Evolutionary conservation across 441 rosid species (phyloP).

Genomic region (Adansonia rubrostipa): DNA sequence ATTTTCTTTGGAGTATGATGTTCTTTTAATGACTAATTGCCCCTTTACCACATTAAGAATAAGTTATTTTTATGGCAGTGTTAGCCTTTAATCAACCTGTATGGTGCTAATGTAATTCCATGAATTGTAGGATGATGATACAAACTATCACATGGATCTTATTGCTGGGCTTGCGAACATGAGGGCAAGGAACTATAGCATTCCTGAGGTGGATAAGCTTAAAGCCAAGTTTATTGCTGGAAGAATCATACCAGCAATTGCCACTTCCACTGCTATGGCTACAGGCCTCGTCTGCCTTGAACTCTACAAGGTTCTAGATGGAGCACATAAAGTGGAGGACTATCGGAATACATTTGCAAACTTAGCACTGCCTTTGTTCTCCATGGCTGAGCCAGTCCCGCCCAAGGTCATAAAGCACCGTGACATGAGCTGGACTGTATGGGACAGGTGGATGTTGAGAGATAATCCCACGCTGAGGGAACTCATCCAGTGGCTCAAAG

Average conservation of each 20-base stretch:
- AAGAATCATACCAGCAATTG: conserved; percentile 95
- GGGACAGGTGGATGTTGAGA: conserved; percentile 34
- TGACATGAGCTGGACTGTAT: conserved; percentile 91
- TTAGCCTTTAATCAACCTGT: background rate
- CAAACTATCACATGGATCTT: conserved; percentile 76
- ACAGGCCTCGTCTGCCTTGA: conserved; percentile 95
- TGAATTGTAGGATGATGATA: conserved; percentile 73
- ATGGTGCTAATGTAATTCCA: background rate
- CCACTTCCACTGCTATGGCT: conserved; percentile 94
- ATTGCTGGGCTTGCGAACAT: too few relatives aligned
- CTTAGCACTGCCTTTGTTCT: conserved; percentile 82
- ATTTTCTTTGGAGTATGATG: background rate
- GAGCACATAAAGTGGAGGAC: conserved; percentile 80
- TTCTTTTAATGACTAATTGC: background rate
- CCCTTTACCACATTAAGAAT: background rate
- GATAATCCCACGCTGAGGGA: too few relatives aligned
- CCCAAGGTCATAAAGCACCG: conserved; percentile 80
- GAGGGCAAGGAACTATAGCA: too few relatives aligned
- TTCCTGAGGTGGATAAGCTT: too few relatives aligned
- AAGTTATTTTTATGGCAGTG: background rate
- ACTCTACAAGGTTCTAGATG: conserved; percentile 84
- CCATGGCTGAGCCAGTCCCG: conserved; percentile 95
- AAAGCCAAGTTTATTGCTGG: conserved; percentile 49
- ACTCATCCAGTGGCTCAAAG: too few relatives aligned
- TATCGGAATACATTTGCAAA: conserved; percentile 92